phyloP scores from a whole-genome alignment of 306 rosid species.

The Pyrus communis region DNA sequence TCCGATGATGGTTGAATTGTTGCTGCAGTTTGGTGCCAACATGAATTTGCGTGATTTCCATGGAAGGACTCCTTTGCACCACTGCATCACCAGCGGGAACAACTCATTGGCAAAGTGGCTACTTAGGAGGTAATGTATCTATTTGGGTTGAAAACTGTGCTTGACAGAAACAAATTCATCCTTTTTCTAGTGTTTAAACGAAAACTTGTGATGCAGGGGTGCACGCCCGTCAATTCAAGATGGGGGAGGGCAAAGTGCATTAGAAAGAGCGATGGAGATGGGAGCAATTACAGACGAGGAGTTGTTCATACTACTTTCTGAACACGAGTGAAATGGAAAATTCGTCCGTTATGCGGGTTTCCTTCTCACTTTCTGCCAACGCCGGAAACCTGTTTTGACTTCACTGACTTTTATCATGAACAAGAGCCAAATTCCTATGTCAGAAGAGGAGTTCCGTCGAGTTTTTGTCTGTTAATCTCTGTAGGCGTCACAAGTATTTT shows the following conservation, averaged over 20 bases:
- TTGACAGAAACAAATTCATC: background rate
- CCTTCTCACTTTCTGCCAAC: background rate
- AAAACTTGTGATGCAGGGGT: constrained; percentile 44
- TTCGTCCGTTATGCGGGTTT: background rate
- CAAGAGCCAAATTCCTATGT: background rate
- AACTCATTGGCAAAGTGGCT: constrained; percentile 72
- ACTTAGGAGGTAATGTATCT: constrained; percentile 63
- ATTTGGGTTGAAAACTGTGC: background rate
- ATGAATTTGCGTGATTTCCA: constrained; percentile 65
- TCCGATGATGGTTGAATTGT: constrained; percentile 76
- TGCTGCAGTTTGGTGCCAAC: constrained; percentile 88
- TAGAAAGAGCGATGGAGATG: constrained; percentile 96
- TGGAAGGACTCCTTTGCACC: constrained; percentile 95
- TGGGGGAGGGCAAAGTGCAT: constrained; percentile 62
- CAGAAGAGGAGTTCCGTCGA: background rate
- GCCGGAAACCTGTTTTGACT: background rate
- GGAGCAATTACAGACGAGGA: constrained; percentile 95
- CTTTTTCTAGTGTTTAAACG: background rate
- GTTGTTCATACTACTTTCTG: constrained; percentile 69
- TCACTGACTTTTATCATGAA: background rate
- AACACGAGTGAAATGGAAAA: constrained; percentile 24
- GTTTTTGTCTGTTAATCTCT: background rate
- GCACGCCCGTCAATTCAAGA: constrained; percentile 73
- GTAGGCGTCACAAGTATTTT: background rate
- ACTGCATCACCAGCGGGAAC: constrained; percentile 60